A percentile compares a stretch with the other conserved stretches of the same genome.
These are phyloP conservation scores for Tritrichomonas foetus DNA, from an alignment of 208 protist genomes.

Conservation along the genomic window DNA sequence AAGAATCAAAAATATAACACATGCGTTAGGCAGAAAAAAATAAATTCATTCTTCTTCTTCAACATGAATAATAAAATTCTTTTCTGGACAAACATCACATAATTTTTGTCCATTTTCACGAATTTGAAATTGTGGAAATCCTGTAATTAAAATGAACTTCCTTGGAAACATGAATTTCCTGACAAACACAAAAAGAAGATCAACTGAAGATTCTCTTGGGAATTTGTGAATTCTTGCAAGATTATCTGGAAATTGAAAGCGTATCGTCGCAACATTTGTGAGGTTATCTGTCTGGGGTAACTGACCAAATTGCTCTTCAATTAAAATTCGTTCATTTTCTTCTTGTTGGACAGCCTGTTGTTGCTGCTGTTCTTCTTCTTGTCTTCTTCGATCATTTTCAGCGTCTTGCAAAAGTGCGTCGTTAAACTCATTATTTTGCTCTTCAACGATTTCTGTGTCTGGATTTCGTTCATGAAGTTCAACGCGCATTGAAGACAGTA, in stretches of 20 bases:
- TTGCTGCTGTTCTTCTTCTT: neutral
- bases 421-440: neutral
- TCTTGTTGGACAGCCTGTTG: neutral
- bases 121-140: neutral
- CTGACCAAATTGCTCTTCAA: neutral
- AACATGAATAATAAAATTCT: too few relatives aligned
- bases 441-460: neutral
- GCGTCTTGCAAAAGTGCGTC: neutral
- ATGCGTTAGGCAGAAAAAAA: too few relatives aligned
- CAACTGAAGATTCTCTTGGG: neutral
- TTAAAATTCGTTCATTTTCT: neutral
- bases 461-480: neutral
- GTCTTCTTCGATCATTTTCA: neutral
- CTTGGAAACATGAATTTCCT: neutral
- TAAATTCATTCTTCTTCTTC: too few relatives aligned
- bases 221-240: neutral
- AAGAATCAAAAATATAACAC: too few relatives aligned
- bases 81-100: too few relatives aligned
- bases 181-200: neutral
- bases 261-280: neutral
- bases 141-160: neutral
- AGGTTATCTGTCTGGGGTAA: neutral
- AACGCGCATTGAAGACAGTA: neutral
- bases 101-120: neutral
- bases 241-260: conserved; percentile 23